Base-by-base conservation (phyloP, 805 yeast species). In the Starmerella stellata region DNA sequence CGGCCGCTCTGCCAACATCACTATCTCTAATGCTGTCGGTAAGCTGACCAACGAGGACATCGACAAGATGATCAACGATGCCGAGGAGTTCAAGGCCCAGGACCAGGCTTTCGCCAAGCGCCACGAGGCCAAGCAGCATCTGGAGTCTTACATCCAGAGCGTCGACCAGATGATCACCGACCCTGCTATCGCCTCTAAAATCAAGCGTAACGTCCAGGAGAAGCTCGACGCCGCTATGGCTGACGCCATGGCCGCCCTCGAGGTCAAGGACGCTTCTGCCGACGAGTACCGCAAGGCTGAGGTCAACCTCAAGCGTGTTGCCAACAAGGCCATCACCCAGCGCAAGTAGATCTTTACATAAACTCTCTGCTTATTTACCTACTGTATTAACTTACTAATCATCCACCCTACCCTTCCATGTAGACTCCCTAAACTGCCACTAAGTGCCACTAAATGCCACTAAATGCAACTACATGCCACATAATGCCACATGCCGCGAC, bases 251-350 rank as follows among this genome's bases (percentile, higher is more conserved):
- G 92, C 93, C 60, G 85, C 95, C 65, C 78, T 87, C 62, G 94
- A 85, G 72, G 70, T 90, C 52, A 94, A 87, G 72, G 96, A 90
- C 55, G 74, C 95, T 47, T 60, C 92, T 57, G 87, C 95, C 64
- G 98, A 90, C 62, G 95, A 85, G 68, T 75, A 70, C 73, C 81
- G 96, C 78, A 90, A 82, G 78, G 96, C 98, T 62, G 96, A 90
- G 75, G 82, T 90, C 65, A 77, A 83, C 66, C 80, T 90, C 66
- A 90, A 90, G 83, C 81, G 98, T 70, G 95, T 87, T 62, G 95
- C 87, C 65, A 87, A 95, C 74, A 87, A 83, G 75, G 95, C 95
- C 66, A 80, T 85, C 83, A 79, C 95, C 58, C 74, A 95, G 66
- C 95, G 95, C 75, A 45, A 53, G 39, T 44, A 47, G 48, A 47